Evolutionary conservation across 2,329 filamentous ascomycete genomes (phyloP).

Genomic region (Sphaerulina vaccinii): DNA sequence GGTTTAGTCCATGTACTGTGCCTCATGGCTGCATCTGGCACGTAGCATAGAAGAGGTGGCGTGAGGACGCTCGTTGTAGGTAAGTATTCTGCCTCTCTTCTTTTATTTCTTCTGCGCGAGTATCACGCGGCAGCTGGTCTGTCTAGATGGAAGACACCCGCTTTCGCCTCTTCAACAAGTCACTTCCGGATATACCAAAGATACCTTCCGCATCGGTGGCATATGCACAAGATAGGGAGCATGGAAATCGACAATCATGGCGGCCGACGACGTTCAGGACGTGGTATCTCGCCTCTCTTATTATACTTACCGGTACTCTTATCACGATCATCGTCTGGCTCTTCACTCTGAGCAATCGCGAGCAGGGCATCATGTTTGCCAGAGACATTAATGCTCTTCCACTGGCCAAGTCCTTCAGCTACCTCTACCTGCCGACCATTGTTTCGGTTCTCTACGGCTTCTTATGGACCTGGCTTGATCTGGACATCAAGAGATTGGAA

Average conservation of each 20-base stretch:
- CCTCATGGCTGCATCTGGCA: conserved; percentile 16
- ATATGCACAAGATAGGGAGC: no score
- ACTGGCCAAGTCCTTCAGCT: conserved; percentile 38
- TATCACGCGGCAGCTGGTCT: conserved; percentile 8
- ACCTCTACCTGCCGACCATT: conserved; percentile 56
- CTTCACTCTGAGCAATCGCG: conserved; percentile 39
- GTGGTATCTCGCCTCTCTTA: conserved; percentile 43
- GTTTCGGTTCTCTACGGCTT: conserved; percentile 57
- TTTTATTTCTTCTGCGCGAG: not conserved
- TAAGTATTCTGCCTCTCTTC: not conserved
- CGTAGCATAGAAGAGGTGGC: conserved; percentile 7
- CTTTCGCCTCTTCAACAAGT: not conserved
- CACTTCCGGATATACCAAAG: no score
- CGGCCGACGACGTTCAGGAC: conserved; percentile 41
- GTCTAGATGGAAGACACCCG: no score
- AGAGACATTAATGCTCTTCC: conserved; percentile 42
- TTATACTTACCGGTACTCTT: conserved; percentile 36
- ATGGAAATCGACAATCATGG: conserved; percentile 32
- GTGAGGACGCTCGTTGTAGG: not conserved
- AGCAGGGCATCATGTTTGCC: conserved; percentile 48
- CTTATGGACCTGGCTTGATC: conserved; percentile 59
- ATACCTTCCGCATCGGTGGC: no score
- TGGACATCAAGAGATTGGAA: conserved; percentile 59
- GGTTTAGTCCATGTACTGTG: conserved; percentile 13
- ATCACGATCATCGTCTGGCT: conserved; percentile 50